These are phyloP conservation scores for Puya raimondii DNA, from an alignment of 176 grass and related monocot species.

Conservation along the genomic window DNA sequence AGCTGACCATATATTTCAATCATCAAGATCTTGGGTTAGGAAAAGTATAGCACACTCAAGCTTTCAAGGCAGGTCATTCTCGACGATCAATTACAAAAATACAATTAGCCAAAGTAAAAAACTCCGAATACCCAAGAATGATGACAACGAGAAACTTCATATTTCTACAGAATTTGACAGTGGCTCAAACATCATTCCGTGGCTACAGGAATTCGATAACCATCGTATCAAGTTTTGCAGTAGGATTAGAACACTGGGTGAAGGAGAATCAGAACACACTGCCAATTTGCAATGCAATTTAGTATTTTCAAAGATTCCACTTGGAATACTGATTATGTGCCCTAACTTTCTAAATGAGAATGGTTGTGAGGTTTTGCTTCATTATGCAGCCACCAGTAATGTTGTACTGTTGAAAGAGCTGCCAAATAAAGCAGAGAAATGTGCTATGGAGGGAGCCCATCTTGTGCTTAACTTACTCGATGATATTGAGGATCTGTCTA, in stretches of 20 bases:
- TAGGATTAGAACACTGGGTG: conserved; percentile 4
- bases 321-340: conserved; percentile 54
- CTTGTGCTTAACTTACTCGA: conserved; percentile 58
- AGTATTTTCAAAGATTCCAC: conserved; percentile 41
- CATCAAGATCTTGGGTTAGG: conserved; percentile 39
- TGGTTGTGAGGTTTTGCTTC: conserved; percentile 41
- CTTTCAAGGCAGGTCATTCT: background rate
- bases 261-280: conserved; percentile 3
- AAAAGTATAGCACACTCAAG: conserved; percentile 16
- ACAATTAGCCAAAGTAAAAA: conserved; percentile 32
- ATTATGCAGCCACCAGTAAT: conserved; percentile 45
- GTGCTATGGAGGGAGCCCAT: conserved; percentile 40
- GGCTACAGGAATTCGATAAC: conserved; percentile 43
- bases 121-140: conserved; percentile 23
- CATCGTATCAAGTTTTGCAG: conserved; percentile 22
- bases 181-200: background rate
- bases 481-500: conserved; percentile 51
- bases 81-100: background rate
- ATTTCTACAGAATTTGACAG: conserved; percentile 18
- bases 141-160: conserved; percentile 15
- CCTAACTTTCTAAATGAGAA: conserved; percentile 36
- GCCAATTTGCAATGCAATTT: conserved; percentile 27
- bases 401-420: conserved; percentile 29
- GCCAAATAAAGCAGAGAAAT: conserved; percentile 25
- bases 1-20: conserved; percentile 45